Percentiles rank a stretch among this genome's conserved stretches.
These are phyloP conservation scores for Candolleomyces eurysporus DNA, from an alignment of 768 basidiomycete species.

Conservation along the genomic window DNA sequence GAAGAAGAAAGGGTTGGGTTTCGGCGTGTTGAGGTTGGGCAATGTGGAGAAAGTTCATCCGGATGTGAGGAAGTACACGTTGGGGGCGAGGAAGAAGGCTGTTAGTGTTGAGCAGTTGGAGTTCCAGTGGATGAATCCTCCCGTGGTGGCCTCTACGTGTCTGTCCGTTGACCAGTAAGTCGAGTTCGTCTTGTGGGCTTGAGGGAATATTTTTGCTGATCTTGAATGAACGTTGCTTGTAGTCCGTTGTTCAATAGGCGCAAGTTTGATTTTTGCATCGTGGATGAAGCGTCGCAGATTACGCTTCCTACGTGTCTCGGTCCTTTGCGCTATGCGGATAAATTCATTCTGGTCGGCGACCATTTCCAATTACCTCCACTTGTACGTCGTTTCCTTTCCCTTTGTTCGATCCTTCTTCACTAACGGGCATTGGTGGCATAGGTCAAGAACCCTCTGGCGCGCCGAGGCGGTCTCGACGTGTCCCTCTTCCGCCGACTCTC, in stretches of 20 bases:
- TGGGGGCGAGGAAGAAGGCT: slow-evolving; percentile 53
- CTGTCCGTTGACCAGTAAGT: slow-evolving; percentile 91
- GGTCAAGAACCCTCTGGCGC: slow-evolving; percentile 81
- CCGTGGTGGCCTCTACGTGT: slow-evolving; percentile 95
- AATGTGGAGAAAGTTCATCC: slow-evolving; percentile 93
- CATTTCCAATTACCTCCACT: slow-evolving; percentile 97
- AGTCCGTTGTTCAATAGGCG: slow-evolving; percentile 85
- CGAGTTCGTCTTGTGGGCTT: background rate
- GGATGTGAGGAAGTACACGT: slow-evolving; percentile 68
- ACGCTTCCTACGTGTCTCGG: slow-evolving; percentile 95
- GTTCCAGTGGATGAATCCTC: slow-evolving; percentile 78
- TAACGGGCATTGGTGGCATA: slow-evolving; percentile 25
- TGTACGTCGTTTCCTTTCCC: slow-evolving; percentile 40
- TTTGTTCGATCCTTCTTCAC: background rate
- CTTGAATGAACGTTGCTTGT: background rate
- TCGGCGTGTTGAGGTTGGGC: slow-evolving; percentile 75
- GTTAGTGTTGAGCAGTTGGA: slow-evolving; percentile 82
- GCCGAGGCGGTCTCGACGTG: slow-evolving; percentile 85
- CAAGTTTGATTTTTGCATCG: slow-evolving; percentile 93
- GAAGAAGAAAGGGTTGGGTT: slow-evolving; percentile 47
- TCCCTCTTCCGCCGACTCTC: slow-evolving; percentile 87
- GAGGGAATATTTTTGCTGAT: background rate
- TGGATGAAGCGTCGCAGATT: slow-evolving; percentile 98
- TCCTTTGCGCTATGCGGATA: slow-evolving; percentile 85
- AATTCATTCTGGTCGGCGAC: slow-evolving; percentile 93